Evolutionary conservation across 225 moss, liverwort and hornwort genomes (phyloP).

Genomic region (Asterella californica): DNA sequence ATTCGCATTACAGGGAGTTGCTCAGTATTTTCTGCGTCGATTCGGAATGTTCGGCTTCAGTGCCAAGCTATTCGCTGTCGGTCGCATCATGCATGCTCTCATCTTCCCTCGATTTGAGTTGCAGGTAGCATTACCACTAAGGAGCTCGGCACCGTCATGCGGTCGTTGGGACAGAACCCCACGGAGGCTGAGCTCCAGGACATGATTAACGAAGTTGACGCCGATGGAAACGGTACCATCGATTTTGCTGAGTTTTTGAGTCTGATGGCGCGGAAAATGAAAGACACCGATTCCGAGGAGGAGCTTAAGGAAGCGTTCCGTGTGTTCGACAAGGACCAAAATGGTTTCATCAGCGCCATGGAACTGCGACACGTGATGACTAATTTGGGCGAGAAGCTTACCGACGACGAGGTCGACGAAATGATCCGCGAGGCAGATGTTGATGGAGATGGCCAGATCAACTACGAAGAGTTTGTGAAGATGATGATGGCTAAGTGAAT

Average conservation of each 20-base stretch:
- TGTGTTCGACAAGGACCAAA: conserved; percentile 93
- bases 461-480: conserved; percentile 96
- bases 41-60: neutral
- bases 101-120: neutral
- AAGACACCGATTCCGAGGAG: conserved; percentile 93
- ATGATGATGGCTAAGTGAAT: conserved; percentile 90
- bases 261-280: conserved; percentile 92
- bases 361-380: conserved; percentile 90
- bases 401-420: conserved; percentile 84
- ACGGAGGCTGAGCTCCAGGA: conserved; percentile 92
- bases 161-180: conserved; percentile 82
- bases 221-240: conserved; percentile 82
- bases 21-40: neutral
- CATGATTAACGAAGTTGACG: conserved; percentile 92
- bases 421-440: conserved; percentile 96
- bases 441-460: conserved; percentile 87
- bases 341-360: conserved; percentile 86
- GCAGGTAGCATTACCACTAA: conserved; percentile 85
- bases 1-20: neutral
- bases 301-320: conserved; percentile 90
- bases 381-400: conserved; percentile 79
- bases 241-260: conserved; percentile 88
- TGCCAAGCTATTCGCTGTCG: too few relatives aligned
- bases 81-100: neutral
- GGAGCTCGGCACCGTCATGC: conserved; percentile 85